Evolutionary conservation across 2,329 filamentous ascomycete genomes (phyloP), one percentile per base, ranked within the genome.

Genomic region (Hypoxylon sp.): DNA sequence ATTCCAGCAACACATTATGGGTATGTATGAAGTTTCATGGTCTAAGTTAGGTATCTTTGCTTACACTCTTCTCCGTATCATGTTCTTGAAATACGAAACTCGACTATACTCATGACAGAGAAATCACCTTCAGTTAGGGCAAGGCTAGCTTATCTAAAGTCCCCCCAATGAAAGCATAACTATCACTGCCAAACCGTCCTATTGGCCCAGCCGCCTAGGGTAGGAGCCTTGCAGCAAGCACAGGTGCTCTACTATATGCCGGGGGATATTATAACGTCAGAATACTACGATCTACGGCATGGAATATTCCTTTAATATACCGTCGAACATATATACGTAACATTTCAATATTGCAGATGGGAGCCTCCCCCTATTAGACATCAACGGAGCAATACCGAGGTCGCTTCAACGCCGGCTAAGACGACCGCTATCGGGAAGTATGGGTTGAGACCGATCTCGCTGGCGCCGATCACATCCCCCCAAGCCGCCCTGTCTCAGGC

Each of bases 401-500:
- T 51, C 10, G 56, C 27, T 61, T 50, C 44, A 17, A 46, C 46
- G 25, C 46, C 51, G 60, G 60, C 60, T 51, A 58, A 44, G 61
- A 58, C 22, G 20, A n/a, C 17, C 27, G n/a, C n/a, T 30, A 42
- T 57, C 27, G 42, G 42, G 42, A 60, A 59, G n/a, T 10, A 20
- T 49, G 31, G 20, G 20, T 17, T 37, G 58, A 30, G 44, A 48
- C 56, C 61, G 49, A 59, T 56, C 48, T 69, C 62, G 59, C 58
- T 48, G 25, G 10, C 48, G 60, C 30, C 60, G 67, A 70, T 67
- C 60, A 22, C 40, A 46, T 54, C 40, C 49, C 35, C 25, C n/a
- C 33, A 54, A 4, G 25, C 6, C 49, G 30, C 27, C 13, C 35
- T 50, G 25, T 49, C 64, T 61, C 64, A 61, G 67, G 64, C 64